Conservation (phyloP, 208 protist genomes). For the Perkinsela sp. region DNA sequence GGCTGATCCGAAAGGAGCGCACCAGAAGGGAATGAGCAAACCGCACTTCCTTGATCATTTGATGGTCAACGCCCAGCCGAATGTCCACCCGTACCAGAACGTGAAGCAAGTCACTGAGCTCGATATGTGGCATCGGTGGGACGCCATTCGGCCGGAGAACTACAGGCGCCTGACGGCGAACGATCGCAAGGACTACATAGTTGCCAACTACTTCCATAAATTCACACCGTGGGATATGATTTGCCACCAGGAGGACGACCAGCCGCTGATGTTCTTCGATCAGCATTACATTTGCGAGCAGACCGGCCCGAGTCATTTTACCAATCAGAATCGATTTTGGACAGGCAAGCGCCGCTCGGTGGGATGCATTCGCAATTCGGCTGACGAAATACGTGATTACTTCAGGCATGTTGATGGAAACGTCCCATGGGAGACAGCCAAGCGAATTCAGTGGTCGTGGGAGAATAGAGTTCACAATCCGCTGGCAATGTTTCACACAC, state of each 20-base stretch:
- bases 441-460: slow-evolving; percentile 64
- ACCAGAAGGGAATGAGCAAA: slow-evolving; percentile 1
- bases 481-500: slow-evolving; percentile 57
- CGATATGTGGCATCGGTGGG: slow-evolving; percentile 26
- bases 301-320: slow-evolving; percentile 24
- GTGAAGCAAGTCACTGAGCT: slow-evolving; percentile 57
- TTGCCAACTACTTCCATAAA: slow-evolving; percentile 38
- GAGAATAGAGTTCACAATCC: slow-evolving; percentile 55
- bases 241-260: slow-evolving; percentile 45
- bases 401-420: slow-evolving; percentile 54
- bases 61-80: slow-evolving; percentile 7
- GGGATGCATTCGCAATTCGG: slow-evolving; percentile 55
- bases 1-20: slow-evolving; percentile 15
- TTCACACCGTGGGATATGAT: slow-evolving; percentile 71
- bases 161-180: slow-evolving; percentile 32
- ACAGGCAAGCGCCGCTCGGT: slow-evolving; percentile 52
- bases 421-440: slow-evolving; percentile 52
- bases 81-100: slow-evolving; percentile 15
- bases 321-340: slow-evolving; percentile 48
- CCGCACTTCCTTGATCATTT: slow-evolving; percentile 64
- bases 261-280: slow-evolving; percentile 32
- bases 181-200: slow-evolving; percentile 46
- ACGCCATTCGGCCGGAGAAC: slow-evolving; percentile 38
- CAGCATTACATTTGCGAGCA: slow-evolving; percentile 33
- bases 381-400: slow-evolving; percentile 53